Conservation (phyloP, 192 early-diverging fungal genomes). For the Backusella tarrabulga region DNA sequence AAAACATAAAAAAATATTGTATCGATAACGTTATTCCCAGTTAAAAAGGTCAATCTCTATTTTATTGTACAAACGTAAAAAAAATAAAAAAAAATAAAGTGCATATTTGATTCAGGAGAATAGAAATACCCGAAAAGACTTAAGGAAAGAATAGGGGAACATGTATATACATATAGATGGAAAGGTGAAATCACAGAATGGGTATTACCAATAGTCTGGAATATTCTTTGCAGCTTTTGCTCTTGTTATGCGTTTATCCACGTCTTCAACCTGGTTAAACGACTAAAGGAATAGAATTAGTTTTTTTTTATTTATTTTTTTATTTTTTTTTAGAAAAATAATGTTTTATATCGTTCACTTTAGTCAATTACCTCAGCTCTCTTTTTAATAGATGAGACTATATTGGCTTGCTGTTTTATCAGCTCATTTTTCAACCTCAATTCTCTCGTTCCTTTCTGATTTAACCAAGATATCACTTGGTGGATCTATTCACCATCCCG, state of each 20-base stretch:
- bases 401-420: slow-evolving; percentile 16
- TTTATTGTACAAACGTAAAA: not conserved
- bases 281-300: not conserved
- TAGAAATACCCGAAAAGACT: no score
- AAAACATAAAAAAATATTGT: not conserved
- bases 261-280: not conserved
- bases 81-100: not conserved
- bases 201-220: not conserved
- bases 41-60: no score
- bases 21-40: no score
- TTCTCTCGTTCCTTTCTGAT: slow-evolving; percentile 75
- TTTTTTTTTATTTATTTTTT: no score
- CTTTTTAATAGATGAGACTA: slow-evolving; percentile 26
- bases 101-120: no score
- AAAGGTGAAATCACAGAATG: not conserved
- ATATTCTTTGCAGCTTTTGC: not conserved
- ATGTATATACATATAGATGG: not conserved
- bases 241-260: not conserved
- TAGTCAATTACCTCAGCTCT: slow-evolving; percentile 1
- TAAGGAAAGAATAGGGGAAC: not conserved
- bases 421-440: slow-evolving; percentile 46
- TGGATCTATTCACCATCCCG: slow-evolving; percentile 60
- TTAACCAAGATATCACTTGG: slow-evolving; percentile 67
- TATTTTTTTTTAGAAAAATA: not conserved
- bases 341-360: not conserved